Base-by-base conservation (phyloP, 805 yeast species). In the Metschnikowia hibisci region DNA sequence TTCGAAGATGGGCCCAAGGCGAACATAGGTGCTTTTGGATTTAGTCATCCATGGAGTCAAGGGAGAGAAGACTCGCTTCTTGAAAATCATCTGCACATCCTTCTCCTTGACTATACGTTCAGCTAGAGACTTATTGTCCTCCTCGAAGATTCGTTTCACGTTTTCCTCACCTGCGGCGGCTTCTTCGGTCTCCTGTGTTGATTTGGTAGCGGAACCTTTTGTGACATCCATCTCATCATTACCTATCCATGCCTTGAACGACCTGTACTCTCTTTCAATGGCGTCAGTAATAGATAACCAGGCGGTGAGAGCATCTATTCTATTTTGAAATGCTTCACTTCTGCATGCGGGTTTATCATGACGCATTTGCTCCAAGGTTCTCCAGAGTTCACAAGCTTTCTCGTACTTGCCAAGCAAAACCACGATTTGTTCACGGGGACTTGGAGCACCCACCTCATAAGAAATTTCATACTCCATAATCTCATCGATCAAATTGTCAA, bases 31-130 rank as follows among this genome's bases (percentile, higher is more conserved):
- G n/a, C 75, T 74, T 52, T 87, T 85, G 0, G 95, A 83, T 56
- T 89, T 87, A 43, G 78, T 76, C 55, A 88, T 77, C 83, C 96
- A 83, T 4, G 91, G 96, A 3, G 85, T 80, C 26, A 87, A 69
- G 1, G 84, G 82, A 2, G 70, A 66, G 53, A 86, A 80, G 16
- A 89, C 73, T 33, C 93, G 75, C 50, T 77, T 78, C 40, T 78
- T 76, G 62, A 90, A 87, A 5, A 87, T 76, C 15, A 80, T 75
- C 42, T 81, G 82, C 12, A 85, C 80, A 47, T 83, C 89, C 51
- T 83, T 84, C 56, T 84, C 91, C 54, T 87, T 88, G 72, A 89
- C 71, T 39, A 89, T 73, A 36, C 84, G 74, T 57, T 90, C 97
- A 1, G 93, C 95, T 54, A 90, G 78, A 0, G 91, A 78, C 41